Conservation (phyloP, 2,329 filamentous ascomycete genomes). For the Aspergillus persii region DNA sequence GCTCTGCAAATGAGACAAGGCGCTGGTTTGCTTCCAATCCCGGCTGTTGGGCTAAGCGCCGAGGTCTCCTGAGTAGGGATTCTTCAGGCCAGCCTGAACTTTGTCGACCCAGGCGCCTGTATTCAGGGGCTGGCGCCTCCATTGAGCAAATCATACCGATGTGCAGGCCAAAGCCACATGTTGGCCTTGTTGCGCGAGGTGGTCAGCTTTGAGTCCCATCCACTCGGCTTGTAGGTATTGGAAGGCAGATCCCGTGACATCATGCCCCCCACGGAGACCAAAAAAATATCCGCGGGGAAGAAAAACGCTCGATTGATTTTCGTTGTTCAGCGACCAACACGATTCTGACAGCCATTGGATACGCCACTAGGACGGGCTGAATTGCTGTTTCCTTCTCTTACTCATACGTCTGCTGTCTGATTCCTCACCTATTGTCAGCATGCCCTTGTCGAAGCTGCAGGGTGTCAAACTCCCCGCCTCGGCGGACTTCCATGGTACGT, state of each 20-base stretch:
- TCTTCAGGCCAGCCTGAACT: not conserved
- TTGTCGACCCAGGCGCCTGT: not conserved
- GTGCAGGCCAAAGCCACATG: not conserved
- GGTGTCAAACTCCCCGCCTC: conserved; percentile 57
- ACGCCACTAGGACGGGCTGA: not conserved
- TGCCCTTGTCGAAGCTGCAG: conserved; percentile 35
- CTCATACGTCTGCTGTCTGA: not conserved
- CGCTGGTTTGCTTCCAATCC: not conserved
- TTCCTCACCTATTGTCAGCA: conserved; percentile 12
- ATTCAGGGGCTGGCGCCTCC: not conserved
- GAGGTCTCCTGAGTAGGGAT: not conserved
- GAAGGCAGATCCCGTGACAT: conserved; percentile 10
- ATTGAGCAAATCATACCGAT: not conserved
- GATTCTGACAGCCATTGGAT: conserved; percentile 5
- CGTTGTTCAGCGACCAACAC: not conserved
- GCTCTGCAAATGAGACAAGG: not conserved
- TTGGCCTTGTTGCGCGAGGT: not conserved
- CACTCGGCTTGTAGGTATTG: too few species aligned
- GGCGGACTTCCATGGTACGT: conserved; percentile 61
- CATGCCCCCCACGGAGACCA: conserved; percentile 7
- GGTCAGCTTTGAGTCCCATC: not conserved
- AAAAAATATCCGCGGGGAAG: conserved; percentile 29
- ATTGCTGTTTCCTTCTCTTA: not conserved
- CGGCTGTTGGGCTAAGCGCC: not conserved
- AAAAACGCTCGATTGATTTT: conserved; percentile 3